Conservation (phyloP, 306 rosid genomes). For the Lathyrus tuberosus region DNA sequence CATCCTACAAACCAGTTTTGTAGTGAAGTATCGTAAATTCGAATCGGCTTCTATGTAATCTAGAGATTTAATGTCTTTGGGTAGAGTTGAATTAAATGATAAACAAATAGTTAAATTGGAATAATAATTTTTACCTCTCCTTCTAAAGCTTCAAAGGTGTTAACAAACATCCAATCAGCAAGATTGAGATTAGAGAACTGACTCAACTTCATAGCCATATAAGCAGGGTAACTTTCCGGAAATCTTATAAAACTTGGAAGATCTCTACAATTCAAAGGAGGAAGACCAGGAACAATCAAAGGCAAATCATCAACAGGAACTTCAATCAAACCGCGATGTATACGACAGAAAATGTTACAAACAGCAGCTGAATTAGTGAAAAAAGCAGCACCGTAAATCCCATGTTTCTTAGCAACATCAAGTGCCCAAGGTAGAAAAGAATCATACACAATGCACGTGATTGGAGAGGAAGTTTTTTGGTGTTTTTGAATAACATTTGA, state of each 20-base stretch:
- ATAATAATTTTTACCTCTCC: constrained; percentile 39
- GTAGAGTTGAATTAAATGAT: too few relatives aligned
- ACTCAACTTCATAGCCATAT: constrained; percentile 61
- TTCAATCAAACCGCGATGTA: constrained; percentile 39
- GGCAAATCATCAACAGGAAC: constrained; percentile 51
- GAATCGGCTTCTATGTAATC: too few relatives aligned
- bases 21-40: too few relatives aligned
- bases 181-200: constrained; percentile 55
- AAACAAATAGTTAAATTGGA: too few relatives aligned
- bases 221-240: constrained; percentile 62
- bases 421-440: constrained; percentile 59
- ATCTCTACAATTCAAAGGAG: constrained; percentile 49
- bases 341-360: constrained; percentile 46
- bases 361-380: constrained; percentile 57
- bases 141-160: constrained; percentile 64
- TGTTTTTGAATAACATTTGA: constrained; percentile 40
- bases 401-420: constrained; percentile 55
- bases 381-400: constrained; percentile 45
- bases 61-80: too few relatives aligned
- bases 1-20: too few relatives aligned
- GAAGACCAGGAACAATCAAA: constrained; percentile 52
- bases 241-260: constrained; percentile 57
- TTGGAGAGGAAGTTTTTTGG: constrained; percentile 8
- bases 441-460: constrained; percentile 55
- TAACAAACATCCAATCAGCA: constrained; percentile 60